phyloP scores from a whole-genome alignment of 2,329 filamentous ascomycete genomes.

The Xylaria sp. region DNA sequence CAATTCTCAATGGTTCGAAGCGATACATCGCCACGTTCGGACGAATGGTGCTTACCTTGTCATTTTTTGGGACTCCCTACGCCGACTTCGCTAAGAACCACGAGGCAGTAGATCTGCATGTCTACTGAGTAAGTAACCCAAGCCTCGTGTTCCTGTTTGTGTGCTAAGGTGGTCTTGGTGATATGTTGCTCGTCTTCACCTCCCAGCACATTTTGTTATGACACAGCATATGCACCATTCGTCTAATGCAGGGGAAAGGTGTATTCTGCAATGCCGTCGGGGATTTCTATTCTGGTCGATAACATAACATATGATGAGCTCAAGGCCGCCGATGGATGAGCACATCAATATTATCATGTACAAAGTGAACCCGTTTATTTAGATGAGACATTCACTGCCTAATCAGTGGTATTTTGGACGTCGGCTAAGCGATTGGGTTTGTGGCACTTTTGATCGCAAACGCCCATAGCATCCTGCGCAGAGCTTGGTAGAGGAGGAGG shows the following conservation, averaged over 20 bases:
- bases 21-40: slow-evolving; percentile 29
- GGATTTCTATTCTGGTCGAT: neutral
- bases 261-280: slow-evolving; percentile 10
- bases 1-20: slow-evolving; percentile 14
- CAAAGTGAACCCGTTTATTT: slow-evolving; percentile 7
- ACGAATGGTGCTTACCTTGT: slow-evolving; percentile 26
- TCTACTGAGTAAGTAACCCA: slow-evolving; percentile 18
- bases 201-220: neutral
- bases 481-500: neutral
- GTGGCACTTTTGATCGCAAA: slow-evolving; percentile 11
- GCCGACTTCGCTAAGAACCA: slow-evolving; percentile 26
- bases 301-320: slow-evolving; percentile 5
- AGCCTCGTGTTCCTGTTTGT: slow-evolving; percentile 20
- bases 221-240: neutral
- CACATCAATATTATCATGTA: slow-evolving; percentile 9
- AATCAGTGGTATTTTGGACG: slow-evolving; percentile 9
- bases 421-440: slow-evolving; percentile 16
- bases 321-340: neutral
- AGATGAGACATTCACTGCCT: neutral
- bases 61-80: neutral
- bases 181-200: neutral
- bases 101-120: slow-evolving; percentile 18
- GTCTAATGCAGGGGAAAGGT: slow-evolving; percentile 5
- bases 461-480: neutral
- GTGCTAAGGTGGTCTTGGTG: slow-evolving; percentile 1